These are phyloP conservation scores for Leishmania braziliensis DNA, from an alignment of 208 protist species.

Conservation along the genomic window DNA sequence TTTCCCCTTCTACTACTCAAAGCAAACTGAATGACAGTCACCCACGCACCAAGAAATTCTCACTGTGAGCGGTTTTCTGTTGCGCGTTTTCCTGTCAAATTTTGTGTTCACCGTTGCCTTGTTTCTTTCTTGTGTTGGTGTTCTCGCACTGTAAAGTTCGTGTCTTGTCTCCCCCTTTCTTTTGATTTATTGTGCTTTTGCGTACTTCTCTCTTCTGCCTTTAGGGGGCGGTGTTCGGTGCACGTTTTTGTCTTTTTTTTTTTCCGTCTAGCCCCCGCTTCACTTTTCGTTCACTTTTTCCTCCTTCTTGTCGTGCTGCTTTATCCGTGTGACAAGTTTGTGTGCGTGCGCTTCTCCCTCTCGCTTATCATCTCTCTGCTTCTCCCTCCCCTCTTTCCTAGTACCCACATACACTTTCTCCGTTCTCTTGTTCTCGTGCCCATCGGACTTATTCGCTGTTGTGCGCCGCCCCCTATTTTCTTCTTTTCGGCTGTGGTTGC, in stretches of 20 bases:
- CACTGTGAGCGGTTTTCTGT: not conserved
- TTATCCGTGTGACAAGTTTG: not conserved
- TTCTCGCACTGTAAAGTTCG: not conserved
- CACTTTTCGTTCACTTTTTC: not conserved
- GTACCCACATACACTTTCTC: not conserved
- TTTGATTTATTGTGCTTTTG: not conserved
- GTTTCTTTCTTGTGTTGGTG: not conserved
- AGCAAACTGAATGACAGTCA: not conserved
- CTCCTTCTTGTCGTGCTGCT: not conserved
- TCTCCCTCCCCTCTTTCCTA: not conserved
- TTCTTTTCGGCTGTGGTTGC: slow-evolving; percentile 1
- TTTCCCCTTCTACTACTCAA: not conserved
- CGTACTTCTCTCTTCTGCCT: slow-evolving; percentile 2
- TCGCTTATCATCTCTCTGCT: not conserved
- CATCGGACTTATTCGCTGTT: not conserved
- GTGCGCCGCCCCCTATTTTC: not conserved
- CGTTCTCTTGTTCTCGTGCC: not conserved
- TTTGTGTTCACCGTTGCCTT: not conserved
- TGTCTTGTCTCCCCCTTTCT: not conserved
- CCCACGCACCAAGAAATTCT: not conserved
- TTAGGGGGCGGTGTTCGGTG: slow-evolving; percentile 5
- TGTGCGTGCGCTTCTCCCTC: not conserved
- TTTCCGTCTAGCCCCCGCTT: not conserved
- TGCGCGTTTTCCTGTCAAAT: not conserved
- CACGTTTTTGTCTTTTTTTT: not conserved